Conservation (phyloP, 106 monocot genomes). For the Platanthera guangdongensis region DNA sequence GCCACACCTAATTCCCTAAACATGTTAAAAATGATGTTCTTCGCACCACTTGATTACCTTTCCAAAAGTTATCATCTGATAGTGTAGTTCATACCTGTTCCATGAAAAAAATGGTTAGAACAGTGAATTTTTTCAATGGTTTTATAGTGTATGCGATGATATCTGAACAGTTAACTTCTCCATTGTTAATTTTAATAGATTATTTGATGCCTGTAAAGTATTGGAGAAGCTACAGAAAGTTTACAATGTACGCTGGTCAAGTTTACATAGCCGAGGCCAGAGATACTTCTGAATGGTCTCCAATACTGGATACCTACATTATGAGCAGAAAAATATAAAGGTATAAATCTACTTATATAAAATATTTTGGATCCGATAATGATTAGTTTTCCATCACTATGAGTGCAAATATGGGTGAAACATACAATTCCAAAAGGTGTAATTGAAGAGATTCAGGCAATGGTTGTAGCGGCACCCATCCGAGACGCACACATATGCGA, state of each 20-base stretch:
- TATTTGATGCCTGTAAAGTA: not conserved
- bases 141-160: not conserved
- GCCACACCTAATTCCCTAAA: not conserved
- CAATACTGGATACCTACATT: conserved; percentile 74
- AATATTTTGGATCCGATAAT: not conserved
- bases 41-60: conserved; percentile 34
- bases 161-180: not conserved
- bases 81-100: conserved; percentile 69
- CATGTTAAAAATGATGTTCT: not conserved
- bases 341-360: too few relatives aligned
- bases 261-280: conserved; percentile 33
- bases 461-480: conserved; percentile 98
- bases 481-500: conserved; percentile 91
- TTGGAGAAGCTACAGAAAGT: conserved; percentile 10
- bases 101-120: conserved; percentile 1
- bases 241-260: conserved; percentile 62
- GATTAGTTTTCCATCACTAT: not conserved
- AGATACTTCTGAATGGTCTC: conserved; percentile 49
- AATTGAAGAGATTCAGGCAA: conserved; percentile 93
- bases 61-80: conserved; percentile 76
- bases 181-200: not conserved
- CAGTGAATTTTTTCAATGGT: not conserved
- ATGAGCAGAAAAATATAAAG: conserved; percentile 2
- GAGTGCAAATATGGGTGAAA: not conserved
- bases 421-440: conserved; percentile 92